Conservation (phyloP, 352 stramenopile genomes). For the Elongisporangium anandrum region DNA sequence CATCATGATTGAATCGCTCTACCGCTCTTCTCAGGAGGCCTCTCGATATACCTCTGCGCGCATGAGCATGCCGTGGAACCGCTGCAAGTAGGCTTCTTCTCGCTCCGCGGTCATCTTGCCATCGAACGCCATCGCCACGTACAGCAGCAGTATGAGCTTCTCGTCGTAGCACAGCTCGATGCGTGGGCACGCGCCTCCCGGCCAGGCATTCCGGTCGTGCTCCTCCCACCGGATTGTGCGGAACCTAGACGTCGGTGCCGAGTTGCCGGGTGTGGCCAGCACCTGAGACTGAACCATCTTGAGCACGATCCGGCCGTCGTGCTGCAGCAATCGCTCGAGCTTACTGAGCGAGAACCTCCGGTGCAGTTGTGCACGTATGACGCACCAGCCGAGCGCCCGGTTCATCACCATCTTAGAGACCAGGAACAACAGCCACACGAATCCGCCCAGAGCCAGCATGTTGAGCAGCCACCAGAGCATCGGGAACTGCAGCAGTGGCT, state of each 20-base stretch:
- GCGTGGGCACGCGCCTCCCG: constrained; percentile 58
- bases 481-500: constrained; percentile 41
- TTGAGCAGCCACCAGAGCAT: constrained; percentile 90
- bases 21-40: too few relatives aligned
- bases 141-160: constrained; percentile 56
- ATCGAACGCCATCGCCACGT: constrained; percentile 49
- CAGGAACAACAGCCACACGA: constrained; percentile 41
- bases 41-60: constrained; percentile 11
- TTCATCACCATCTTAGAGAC: constrained; percentile 43
- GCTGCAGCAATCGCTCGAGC: constrained; percentile 22
- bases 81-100: constrained; percentile 39
- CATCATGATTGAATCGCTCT: too few relatives aligned
- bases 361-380: constrained; percentile 74
- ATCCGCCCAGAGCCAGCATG: constrained; percentile 72
- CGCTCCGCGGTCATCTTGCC: constrained; percentile 27
- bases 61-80: constrained; percentile 44
- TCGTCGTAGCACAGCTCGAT: constrained; percentile 76
- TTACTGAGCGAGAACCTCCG: constrained; percentile 27
- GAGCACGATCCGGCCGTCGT: constrained; percentile 12
- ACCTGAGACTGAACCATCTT: constrained; percentile 21
- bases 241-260: constrained; percentile 55
- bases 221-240: constrained; percentile 89
- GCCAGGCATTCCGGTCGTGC: constrained; percentile 75
- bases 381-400: constrained; percentile 81
- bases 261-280: constrained; percentile 51